Conservation (phyloP, 345 rosid species). For the Boechera divaricarpa region DNA sequence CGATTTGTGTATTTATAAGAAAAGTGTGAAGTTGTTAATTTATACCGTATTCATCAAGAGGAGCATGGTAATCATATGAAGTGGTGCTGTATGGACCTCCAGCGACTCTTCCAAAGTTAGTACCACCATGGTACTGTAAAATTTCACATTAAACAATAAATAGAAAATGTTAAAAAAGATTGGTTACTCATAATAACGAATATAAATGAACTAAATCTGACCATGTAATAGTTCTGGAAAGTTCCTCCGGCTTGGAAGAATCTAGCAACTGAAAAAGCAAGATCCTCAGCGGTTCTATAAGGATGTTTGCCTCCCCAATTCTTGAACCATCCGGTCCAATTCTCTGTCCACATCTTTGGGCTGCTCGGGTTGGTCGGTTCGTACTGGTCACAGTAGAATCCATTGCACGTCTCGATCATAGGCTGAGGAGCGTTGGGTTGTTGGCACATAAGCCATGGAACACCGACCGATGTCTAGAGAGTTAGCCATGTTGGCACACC, state of each 20-base stretch:
- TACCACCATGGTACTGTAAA: constrained; percentile 73
- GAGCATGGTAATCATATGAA: constrained; percentile 67
- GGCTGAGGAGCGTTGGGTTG: constrained; percentile 66
- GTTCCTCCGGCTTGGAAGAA: constrained; percentile 66
- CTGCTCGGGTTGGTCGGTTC: constrained; percentile 45
- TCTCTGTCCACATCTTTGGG: constrained; percentile 77
- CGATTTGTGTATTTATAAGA: not conserved
- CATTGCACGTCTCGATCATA: constrained; percentile 61
- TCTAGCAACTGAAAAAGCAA: constrained; percentile 62
- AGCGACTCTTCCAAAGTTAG: constrained; percentile 62
- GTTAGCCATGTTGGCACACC: constrained; percentile 80
- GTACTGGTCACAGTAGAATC: constrained; percentile 59
- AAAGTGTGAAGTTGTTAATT: not conserved
- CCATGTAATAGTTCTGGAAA: constrained; percentile 75
- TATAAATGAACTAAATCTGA: constrained; percentile 15
- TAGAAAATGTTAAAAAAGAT: not conserved
- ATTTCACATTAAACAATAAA: not conserved
- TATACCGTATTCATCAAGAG: constrained; percentile 63
- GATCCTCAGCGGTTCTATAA: constrained; percentile 65
- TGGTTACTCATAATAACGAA: not conserved
- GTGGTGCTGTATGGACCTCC: constrained; percentile 79
- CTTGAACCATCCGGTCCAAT: constrained; percentile 78
- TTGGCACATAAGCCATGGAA: constrained; percentile 93
- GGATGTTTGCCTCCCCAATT: constrained; percentile 64
- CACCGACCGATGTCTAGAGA: constrained; percentile 62